Conservation (phyloP, 805 yeast genomes). For the Lachancea nothofagi region DNA sequence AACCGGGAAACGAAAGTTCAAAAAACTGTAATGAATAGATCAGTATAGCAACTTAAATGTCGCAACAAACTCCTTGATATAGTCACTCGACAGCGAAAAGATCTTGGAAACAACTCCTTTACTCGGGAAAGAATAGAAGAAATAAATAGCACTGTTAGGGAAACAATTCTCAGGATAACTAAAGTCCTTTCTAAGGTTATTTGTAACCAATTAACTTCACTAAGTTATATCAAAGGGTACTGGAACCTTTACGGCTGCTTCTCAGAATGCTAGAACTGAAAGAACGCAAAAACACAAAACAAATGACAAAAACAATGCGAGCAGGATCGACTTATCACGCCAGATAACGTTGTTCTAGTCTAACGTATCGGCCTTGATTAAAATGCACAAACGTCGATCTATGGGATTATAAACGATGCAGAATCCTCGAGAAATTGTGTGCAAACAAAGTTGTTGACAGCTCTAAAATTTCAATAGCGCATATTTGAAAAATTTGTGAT, state of each 20-base stretch:
- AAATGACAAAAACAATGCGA: slow-evolving; percentile 1
- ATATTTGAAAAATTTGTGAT: slow-evolving; percentile 3
- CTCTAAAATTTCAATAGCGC: not conserved
- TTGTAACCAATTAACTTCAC: too few species aligned
- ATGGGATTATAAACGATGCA: too few species aligned
- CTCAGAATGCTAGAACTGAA: not conserved
- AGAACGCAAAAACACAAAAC: slow-evolving; percentile 1
- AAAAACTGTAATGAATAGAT: not conserved
- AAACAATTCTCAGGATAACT: too few species aligned
- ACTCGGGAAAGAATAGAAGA: too few species aligned
- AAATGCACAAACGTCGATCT: too few species aligned
- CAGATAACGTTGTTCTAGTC: not conserved
- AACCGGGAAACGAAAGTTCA: not conserved
- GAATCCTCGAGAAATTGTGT: too few species aligned
- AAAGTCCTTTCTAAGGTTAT: too few species aligned
- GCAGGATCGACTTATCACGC: not conserved
- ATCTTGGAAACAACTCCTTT: too few species aligned
- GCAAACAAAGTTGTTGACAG: slow-evolving; percentile 1
- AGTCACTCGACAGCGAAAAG: too few species aligned
- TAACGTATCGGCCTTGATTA: not conserved
- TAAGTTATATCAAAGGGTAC: not conserved
- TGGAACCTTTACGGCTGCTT: not conserved
- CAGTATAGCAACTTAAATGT: not conserved
- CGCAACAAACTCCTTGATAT: too few species aligned
- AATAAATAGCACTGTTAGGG: too few species aligned